Percentiles rank a stretch among this genome's conserved stretches.
Conservation (phyloP, 2,329 filamentous ascomycete species). For the Aspergillus flavus region DNA sequence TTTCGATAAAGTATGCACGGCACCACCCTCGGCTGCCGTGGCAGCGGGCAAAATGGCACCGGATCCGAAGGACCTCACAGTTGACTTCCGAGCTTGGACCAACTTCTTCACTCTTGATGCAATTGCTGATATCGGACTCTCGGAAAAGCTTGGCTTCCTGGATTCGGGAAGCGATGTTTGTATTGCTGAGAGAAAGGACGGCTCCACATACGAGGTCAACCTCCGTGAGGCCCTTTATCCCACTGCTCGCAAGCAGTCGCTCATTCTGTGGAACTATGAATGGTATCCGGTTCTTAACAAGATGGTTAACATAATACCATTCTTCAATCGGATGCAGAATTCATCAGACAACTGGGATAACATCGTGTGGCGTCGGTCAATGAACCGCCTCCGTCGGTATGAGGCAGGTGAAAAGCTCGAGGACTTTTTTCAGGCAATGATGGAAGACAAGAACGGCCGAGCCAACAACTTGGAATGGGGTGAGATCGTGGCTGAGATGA, state of each 20-base stretch:
- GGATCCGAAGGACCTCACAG: conserved; percentile 32
- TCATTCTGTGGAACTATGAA: conserved; percentile 42
- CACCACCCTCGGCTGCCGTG: conserved; percentile 35
- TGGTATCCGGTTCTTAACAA: conserved; percentile 55
- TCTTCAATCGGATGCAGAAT: conserved; percentile 41
- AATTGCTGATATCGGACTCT: conserved; percentile 59
- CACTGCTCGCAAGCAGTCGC: conserved; percentile 54
- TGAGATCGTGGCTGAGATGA: conserved; percentile 60
- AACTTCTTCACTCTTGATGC: conserved; percentile 62
- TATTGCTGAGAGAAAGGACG: conserved; percentile 49
- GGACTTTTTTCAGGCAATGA: conserved; percentile 61
- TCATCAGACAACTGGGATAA: conserved; percentile 48
- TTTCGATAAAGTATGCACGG: conserved; percentile 46
- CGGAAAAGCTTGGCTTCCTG: conserved; percentile 55
- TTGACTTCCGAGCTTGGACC: conserved; percentile 56
- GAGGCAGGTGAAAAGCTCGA: conserved; percentile 57
- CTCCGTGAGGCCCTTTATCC: conserved; percentile 53
- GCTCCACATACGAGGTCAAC: conserved; percentile 49
- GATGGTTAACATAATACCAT: conserved; percentile 51
- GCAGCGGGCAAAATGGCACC: conserved; percentile 26
- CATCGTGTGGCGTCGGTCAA: conserved; percentile 51
- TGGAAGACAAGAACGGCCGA: conserved; percentile 53
- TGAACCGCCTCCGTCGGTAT: conserved; percentile 32
- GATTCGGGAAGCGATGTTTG: conserved; percentile 53
- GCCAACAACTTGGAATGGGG: conserved; percentile 57